Evolutionary conservation across 2,329 filamentous ascomycete species (phyloP).

Genomic region (Aspergillus neotritici): DNA sequence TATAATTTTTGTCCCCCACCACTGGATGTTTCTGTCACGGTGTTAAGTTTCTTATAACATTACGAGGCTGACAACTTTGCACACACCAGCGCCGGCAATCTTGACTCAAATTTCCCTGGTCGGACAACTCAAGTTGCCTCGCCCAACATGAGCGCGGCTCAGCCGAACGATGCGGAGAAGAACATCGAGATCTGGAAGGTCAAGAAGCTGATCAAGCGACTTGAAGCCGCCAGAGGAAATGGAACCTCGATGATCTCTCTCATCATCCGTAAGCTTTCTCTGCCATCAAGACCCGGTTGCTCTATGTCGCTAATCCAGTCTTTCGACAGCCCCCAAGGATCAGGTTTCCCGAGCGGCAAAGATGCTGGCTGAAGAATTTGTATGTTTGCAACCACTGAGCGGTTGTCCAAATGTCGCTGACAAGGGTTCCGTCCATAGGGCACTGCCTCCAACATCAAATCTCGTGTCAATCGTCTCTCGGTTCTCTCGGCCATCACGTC

Average conservation of each 20-base stretch:
- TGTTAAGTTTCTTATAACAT: too few species aligned
- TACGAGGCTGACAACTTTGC: neutral
- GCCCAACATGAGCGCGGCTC: conserved; percentile 74
- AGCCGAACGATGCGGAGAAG: conserved; percentile 91
- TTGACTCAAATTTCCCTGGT: conserved; percentile 19
- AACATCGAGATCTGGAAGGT: conserved; percentile 89
- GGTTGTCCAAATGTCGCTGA: conserved; percentile 5
- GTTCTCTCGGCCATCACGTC: conserved; percentile 98
- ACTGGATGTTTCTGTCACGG: neutral
- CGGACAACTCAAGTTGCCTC: conserved; percentile 23
- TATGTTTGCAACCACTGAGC: conserved; percentile 44
- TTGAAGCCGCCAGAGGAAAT: conserved; percentile 95
- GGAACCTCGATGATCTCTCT: conserved; percentile 99
- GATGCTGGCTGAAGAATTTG: conserved; percentile 99
- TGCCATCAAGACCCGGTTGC: neutral
- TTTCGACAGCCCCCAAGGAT: conserved; percentile 77
- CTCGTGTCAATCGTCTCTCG: conserved; percentile 95
- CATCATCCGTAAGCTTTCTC: conserved; percentile 76
- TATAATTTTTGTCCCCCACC: neutral
- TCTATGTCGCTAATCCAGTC: conserved; percentile 15
- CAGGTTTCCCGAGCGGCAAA: conserved; percentile 93
- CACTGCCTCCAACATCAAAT: conserved; percentile 99
- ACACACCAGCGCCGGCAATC: conserved; percentile 13
- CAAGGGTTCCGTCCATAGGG: conserved; percentile 51
- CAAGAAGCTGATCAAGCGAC: conserved; percentile 98